These are phyloP conservation scores for Alternaria alternata DNA, from an alignment of 2,329 filamentous ascomycete species.

Conservation along the genomic window DNA sequence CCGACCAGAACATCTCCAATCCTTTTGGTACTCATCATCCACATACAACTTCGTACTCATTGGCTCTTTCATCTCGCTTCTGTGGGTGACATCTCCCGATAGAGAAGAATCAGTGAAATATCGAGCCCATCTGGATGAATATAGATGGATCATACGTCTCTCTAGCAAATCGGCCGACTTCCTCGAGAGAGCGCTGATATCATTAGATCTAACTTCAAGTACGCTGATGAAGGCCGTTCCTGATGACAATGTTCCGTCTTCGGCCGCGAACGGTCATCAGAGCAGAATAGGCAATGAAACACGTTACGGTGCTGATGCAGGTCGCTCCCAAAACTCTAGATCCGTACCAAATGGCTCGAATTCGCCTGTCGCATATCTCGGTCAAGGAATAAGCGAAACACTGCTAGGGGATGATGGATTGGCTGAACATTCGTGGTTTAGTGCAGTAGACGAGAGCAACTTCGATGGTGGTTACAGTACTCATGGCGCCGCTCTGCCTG, in stretches of 20 bases:
- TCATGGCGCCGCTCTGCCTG: not conserved
- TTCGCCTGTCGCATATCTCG: not conserved
- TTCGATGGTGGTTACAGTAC: not conserved
- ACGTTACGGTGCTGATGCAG: not conserved
- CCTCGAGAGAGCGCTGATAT: constrained; percentile 50
- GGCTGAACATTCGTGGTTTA: not conserved
- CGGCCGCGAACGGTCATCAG: not conserved
- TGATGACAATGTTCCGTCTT: not conserved
- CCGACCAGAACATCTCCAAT: constrained; percentile 56
- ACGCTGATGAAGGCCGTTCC: not conserved
- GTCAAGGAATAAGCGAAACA: too few relatives aligned
- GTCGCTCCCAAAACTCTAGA: not conserved
- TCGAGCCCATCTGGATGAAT: constrained; percentile 51
- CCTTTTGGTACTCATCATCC: constrained; percentile 59
- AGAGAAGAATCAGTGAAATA: constrained; percentile 49
- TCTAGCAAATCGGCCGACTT: constrained; percentile 55
- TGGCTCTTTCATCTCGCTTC: constrained; percentile 52
- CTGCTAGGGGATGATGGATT: fast-evolving
- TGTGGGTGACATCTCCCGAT: constrained; percentile 47
- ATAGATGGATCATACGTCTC: constrained; percentile 54
- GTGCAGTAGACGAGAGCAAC: not conserved
- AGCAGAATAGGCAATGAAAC: not conserved
- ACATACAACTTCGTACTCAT: constrained; percentile 55
- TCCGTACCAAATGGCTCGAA: not conserved
- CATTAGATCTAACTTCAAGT: constrained; percentile 17